These are phyloP conservation scores for Capronia epimyces DNA, from an alignment of 2,329 filamentous ascomycete genomes.

Conservation along the genomic window DNA sequence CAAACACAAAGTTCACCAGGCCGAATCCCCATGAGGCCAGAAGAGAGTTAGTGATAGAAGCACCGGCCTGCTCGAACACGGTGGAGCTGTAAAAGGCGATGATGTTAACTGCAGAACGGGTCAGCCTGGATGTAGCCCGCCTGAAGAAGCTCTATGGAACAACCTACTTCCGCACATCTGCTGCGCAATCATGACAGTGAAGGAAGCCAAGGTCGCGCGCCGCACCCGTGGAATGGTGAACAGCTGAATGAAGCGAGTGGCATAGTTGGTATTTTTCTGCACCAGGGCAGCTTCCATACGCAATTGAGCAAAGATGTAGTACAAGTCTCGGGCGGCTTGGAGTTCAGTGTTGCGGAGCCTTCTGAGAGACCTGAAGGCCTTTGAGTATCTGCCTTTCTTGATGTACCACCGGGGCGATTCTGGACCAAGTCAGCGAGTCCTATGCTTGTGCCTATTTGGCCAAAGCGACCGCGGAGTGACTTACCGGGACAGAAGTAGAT, in stretches of 20 bases:
- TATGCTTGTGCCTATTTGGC: too few species aligned
- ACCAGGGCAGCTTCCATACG: slow-evolving; percentile 30
- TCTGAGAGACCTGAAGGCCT: slow-evolving; percentile 32
- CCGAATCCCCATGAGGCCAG: slow-evolving; percentile 28
- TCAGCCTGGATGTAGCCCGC: slow-evolving; percentile 19
- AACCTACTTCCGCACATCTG: slow-evolving; percentile 34
- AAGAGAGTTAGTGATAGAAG: slow-evolving; percentile 22
- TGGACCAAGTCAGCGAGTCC: too few species aligned
- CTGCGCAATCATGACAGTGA: slow-evolving; percentile 34
- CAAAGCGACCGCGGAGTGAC: background rate
- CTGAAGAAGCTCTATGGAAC: slow-evolving; percentile 3
- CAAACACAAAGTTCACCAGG: slow-evolving; percentile 28
- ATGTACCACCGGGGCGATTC: slow-evolving; percentile 33
- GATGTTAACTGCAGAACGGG: slow-evolving; percentile 48
- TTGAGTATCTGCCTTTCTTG: slow-evolving; percentile 30
- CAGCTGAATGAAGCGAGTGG: slow-evolving; percentile 44
- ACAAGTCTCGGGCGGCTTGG: slow-evolving; percentile 32
- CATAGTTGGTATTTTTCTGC: slow-evolving; percentile 38
- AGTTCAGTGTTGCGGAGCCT: slow-evolving; percentile 31
- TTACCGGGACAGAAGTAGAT: slow-evolving; percentile 58
- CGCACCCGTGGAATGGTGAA: slow-evolving; percentile 46
- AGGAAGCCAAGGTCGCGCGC: slow-evolving; percentile 37
- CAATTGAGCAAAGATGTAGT: slow-evolving; percentile 38
- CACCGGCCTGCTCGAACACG: slow-evolving; percentile 24
- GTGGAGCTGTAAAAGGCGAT: slow-evolving; percentile 62